Base-by-base conservation (phyloP, 805 yeast species). In the Hanseniaspora vineae region DNA sequence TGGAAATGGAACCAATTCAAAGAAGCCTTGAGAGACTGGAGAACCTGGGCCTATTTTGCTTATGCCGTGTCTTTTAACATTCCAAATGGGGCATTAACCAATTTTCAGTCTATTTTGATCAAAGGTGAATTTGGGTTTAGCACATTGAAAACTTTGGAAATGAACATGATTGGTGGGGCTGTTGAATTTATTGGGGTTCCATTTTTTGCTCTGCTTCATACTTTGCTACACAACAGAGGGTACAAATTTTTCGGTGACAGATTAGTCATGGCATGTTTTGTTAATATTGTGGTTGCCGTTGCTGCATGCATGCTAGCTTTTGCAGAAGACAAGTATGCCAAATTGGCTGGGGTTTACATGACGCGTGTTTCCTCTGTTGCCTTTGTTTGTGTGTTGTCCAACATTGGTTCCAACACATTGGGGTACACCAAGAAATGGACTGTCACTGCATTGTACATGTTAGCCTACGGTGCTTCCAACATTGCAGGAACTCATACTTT, bases 401-500 rank as follows among this genome's bases (percentile, higher is more conserved):
- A 60, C 42, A 60, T 68, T 46, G 62, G 67, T 31, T 66, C 76
- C 2, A 72, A 83, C 59, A 73, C 80, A 35, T 79, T 88, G 1
- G 92, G 92, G 12, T 75, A 77, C 52, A 81, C 89, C n/a, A 84
- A 84, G 62, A 78, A 81, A 55, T 69, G 78, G 53, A 71, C 77
- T 5, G 71, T 77, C 29, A 75, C 77, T 46, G 80, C 81, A 6
- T 60, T 79, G 35, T 72, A 72, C 44, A 69, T 83, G 61, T 70
- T 82, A 50, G 81, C 78, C 5, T 84, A 80, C 58, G 77, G 84
- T 39, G 73, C 77, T 42, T 84, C 86, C 14, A 78, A 81, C 59
- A 66, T 82, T 39, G 73, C 80, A 49, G 90, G 89, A 2, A 88
- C 92, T 5, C 87, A 81, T 61, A 71, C 83, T 17, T 84, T 84